A percentile compares a stretch with the other conserved stretches of the same genome.
phyloP scores from a whole-genome alignment of 2,329 filamentous ascomycete genomes.

The Penicillium psychrosexuale region DNA sequence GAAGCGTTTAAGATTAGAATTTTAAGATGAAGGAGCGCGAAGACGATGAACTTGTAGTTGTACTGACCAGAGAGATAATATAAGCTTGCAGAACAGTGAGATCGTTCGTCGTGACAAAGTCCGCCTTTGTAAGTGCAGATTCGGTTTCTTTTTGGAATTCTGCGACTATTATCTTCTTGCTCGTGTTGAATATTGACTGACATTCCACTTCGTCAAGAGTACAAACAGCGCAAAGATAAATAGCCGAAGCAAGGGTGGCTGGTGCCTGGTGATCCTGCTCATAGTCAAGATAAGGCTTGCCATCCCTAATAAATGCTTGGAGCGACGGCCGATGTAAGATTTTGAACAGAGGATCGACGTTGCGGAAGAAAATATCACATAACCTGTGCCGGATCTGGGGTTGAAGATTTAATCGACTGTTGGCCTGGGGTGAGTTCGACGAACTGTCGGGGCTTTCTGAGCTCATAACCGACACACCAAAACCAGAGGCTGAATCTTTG shows the following conservation, averaged over 20 bases:
- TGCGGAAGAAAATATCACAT: constrained; percentile 26
- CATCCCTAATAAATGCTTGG: constrained; percentile 23
- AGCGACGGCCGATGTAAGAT: constrained; percentile 32
- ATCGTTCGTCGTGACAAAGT: constrained; percentile 33
- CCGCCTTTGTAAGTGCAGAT: constrained; percentile 22
- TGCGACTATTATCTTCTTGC: constrained; percentile 19
- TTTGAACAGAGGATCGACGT: constrained; percentile 34
- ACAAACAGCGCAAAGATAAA: constrained; percentile 29
- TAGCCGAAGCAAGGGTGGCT: constrained; percentile 22
- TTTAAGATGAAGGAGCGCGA: background rate
- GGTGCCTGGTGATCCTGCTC: constrained; percentile 26
- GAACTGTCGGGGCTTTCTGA: constrained; percentile 17
- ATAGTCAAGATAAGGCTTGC: constrained; percentile 31
- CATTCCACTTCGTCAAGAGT: constrained; percentile 25
- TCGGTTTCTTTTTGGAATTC: constrained; percentile 27
- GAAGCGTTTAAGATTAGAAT: background rate
- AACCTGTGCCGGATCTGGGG: constrained; percentile 18
- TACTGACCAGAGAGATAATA: constrained; percentile 30
- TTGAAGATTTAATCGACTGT: constrained; percentile 5
- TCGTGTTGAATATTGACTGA: constrained; percentile 18
- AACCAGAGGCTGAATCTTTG: constrained; percentile 2
- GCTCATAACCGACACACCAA: constrained; percentile 15
- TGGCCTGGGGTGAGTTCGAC: constrained; percentile 9
- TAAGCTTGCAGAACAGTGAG: constrained; percentile 34
- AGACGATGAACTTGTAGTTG: background rate